Conservation (phyloP, 2,329 filamentous ascomycete genomes). For the Fusarium sp. region DNA sequence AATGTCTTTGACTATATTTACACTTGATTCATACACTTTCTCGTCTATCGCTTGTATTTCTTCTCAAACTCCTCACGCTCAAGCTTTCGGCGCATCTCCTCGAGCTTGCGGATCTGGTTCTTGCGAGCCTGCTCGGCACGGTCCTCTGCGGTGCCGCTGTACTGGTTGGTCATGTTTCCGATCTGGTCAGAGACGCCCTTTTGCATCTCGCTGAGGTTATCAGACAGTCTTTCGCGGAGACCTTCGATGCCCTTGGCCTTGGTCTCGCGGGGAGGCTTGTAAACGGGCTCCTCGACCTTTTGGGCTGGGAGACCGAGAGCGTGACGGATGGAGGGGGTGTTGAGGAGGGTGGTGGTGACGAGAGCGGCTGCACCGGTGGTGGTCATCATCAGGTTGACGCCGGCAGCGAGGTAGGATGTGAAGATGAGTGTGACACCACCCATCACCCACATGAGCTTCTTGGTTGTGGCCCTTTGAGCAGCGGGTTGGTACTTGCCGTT, state of each 20-base stretch:
- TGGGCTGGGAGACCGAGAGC: conserved; percentile 53
- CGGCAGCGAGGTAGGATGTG: conserved; percentile 61
- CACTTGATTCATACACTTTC: conserved; percentile 30
- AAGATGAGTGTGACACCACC: conserved; percentile 57
- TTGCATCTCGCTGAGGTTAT: conserved; percentile 52
- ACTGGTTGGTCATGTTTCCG: conserved; percentile 51
- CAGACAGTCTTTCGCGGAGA: conserved; percentile 49
- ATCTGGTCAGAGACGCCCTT: conserved; percentile 52
- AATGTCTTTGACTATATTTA: conserved; percentile 36
- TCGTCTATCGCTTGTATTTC: conserved; percentile 52
- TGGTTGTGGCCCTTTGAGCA: conserved; percentile 52
- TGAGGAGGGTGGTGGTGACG: conserved; percentile 54
- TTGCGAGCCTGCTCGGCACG: conserved; percentile 51
- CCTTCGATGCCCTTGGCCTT: conserved; percentile 39
- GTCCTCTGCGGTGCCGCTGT: conserved; percentile 48
- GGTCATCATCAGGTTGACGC: conserved; percentile 60
- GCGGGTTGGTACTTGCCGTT: conserved; percentile 51
- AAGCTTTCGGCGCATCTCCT: conserved; percentile 51
- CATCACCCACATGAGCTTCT: conserved; percentile 57
- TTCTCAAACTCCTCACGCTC: conserved; percentile 54
- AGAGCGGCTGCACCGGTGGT: conserved; percentile 54
- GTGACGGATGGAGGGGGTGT: conserved; percentile 53
- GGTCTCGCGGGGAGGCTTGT: conserved; percentile 51
- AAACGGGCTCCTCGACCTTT: conserved; percentile 45
- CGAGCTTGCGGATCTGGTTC: conserved; percentile 51